These are phyloP conservation scores for Escovopsis sp. DNA, from an alignment of 2,329 filamentous ascomycete species.

Conservation along the genomic window DNA sequence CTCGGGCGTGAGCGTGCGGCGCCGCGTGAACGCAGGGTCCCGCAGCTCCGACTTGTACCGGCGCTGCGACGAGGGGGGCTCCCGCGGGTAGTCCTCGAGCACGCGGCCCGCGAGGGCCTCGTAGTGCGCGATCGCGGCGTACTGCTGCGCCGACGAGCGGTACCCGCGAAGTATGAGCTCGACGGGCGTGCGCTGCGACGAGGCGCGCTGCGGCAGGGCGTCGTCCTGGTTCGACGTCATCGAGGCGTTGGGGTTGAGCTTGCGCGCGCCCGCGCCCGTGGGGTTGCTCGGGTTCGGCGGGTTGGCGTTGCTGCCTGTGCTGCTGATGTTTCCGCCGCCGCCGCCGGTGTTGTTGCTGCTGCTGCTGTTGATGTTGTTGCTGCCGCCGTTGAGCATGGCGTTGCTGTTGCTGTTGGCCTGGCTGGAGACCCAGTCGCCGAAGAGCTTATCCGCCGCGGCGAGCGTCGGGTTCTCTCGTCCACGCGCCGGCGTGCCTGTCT, in stretches of 20 bases:
- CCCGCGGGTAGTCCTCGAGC: constrained; percentile 84
- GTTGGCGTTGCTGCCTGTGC: too few relatives aligned
- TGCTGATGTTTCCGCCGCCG: too few relatives aligned
- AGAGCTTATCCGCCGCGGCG: constrained; percentile 46
- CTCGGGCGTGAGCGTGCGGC: constrained; percentile 49
- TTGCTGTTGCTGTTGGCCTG: constrained; percentile 18
- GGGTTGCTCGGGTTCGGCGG: not conserved
- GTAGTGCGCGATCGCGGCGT: constrained; percentile 79
- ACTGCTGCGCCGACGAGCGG: constrained; percentile 48
- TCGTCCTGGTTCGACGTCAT: constrained; percentile 24
- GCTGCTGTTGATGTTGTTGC: not conserved
- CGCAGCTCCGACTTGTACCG: constrained; percentile 62
- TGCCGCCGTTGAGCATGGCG: not conserved
- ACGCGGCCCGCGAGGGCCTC: constrained; percentile 75
- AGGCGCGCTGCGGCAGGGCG: constrained; percentile 19
- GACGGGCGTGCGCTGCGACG: constrained; percentile 32
- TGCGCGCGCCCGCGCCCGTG: constrained; percentile 17
- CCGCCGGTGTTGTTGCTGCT: not conserved
- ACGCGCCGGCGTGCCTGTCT: constrained; percentile 42
- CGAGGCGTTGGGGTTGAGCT: constrained; percentile 21
- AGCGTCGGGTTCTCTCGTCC: constrained; percentile 46
- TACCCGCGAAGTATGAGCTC: constrained; percentile 83
- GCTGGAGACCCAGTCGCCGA: constrained; percentile 41
- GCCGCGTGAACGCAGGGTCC: constrained; percentile 55
- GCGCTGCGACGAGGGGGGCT: constrained; percentile 55